phyloP scores from a whole-genome alignment of 495 filamentous ascomycete species.

The Penicillium subrubescens region DNA sequence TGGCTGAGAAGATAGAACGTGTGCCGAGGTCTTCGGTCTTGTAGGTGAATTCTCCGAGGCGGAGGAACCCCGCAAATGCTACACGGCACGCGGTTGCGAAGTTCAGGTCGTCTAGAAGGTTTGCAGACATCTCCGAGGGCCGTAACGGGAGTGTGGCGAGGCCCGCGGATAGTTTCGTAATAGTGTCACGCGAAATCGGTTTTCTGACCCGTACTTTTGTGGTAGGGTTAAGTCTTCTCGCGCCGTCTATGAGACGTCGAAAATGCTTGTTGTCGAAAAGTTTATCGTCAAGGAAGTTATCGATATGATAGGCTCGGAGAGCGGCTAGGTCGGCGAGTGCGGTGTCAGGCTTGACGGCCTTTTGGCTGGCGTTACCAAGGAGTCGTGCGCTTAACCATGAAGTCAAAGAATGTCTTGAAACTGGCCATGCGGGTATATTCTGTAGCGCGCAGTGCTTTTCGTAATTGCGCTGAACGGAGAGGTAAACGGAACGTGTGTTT shows the following conservation, averaged over 20 bases:
- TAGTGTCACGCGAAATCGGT: constrained; percentile 10
- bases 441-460: background rate
- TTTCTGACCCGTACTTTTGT: constrained; percentile 13
- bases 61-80: constrained; percentile 8
- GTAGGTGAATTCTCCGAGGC: constrained; percentile 12
- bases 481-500: background rate
- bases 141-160: constrained; percentile 2
- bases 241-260: background rate
- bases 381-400: background rate
- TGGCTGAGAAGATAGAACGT: background rate
- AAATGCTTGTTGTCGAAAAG: background rate
- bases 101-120: constrained; percentile 12
- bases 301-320: background rate
- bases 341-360: background rate
- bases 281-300: background rate
- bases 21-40: background rate
- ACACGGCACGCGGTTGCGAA: constrained; percentile 6
- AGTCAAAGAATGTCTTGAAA: background rate
- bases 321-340: background rate
- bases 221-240: background rate
- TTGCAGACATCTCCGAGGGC: constrained; percentile 9
- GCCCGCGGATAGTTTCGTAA: constrained; percentile 11
- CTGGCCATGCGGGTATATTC: background rate
- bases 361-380: background rate
- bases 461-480: background rate